A percentile compares a stretch with the other conserved stretches of the same genome.
Conservation (phyloP, 208 protist genomes). For the Leishmania gerbilli region DNA sequence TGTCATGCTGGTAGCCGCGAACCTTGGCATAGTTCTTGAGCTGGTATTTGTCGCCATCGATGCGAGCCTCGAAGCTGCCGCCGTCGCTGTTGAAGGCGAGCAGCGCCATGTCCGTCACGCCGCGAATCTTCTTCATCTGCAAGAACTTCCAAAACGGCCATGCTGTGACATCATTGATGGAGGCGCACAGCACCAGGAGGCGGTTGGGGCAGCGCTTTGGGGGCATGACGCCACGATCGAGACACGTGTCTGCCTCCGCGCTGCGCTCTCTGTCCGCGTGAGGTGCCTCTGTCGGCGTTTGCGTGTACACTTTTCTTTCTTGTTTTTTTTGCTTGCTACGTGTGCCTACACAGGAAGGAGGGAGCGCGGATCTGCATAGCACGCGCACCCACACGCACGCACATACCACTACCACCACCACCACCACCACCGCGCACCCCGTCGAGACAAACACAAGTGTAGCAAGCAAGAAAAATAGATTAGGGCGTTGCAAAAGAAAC, state of each 20-base stretch:
- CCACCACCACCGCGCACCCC: too few species aligned
- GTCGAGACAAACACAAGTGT: background rate
- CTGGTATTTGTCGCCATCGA: conserved; percentile 67
- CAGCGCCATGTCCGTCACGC: conserved; percentile 76
- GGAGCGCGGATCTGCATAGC: background rate
- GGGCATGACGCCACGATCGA: conserved; percentile 9
- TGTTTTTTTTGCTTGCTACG: background rate
- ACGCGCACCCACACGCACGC: background rate
- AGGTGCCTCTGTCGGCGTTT: background rate
- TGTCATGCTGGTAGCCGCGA: conserved; percentile 60
- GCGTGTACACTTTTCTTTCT: background rate
- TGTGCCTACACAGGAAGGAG: background rate
- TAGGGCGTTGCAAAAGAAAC: too few species aligned
- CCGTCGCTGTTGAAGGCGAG: conserved; percentile 87
- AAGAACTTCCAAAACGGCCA: conserved; percentile 92
- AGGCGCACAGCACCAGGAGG: conserved; percentile 74
- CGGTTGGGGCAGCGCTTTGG: conserved; percentile 46
- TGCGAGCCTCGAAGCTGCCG: conserved; percentile 86
- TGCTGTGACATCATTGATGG: conserved; percentile 84
- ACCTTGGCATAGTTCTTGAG: conserved; percentile 79
- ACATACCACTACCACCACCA: background rate
- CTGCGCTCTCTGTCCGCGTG: background rate
- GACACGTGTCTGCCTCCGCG: background rate
- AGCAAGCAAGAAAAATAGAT: too few species aligned
- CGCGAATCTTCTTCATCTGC: conserved; percentile 83